Evolutionary conservation across 2,329 filamentous ascomycete genomes (phyloP).

Genomic region (Ophiostoma fasciatum): DNA sequence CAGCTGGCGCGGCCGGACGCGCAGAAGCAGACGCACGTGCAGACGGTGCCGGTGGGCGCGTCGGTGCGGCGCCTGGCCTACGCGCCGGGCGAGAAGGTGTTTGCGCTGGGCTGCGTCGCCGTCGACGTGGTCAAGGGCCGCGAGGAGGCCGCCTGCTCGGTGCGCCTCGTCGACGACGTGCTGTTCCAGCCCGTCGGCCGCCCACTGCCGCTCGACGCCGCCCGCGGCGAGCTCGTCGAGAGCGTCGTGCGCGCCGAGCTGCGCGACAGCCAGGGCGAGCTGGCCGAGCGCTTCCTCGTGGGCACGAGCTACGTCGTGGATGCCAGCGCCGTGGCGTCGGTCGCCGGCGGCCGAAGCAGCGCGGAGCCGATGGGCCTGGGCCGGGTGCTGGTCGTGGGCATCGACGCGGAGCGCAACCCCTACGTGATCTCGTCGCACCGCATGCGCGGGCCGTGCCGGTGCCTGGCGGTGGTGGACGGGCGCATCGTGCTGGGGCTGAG

Average conservation of each 20-base stretch:
- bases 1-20: slow-evolving; percentile 71
- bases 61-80: slow-evolving; percentile 82
- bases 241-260: slow-evolving; percentile 67
- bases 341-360: slow-evolving; percentile 13
- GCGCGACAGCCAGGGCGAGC: slow-evolving; percentile 37
- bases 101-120: slow-evolving; percentile 75
- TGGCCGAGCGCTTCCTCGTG: slow-evolving; percentile 71
- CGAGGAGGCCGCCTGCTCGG: slow-evolving; percentile 65
- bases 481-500: slow-evolving; percentile 77
- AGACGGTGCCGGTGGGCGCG: slow-evolving; percentile 61
- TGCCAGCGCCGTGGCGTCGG: slow-evolving; percentile 19
- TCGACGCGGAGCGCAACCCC: slow-evolving; percentile 58
- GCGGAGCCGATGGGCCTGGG: too few relatives aligned
- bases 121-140: slow-evolving; percentile 54
- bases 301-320: slow-evolving; percentile 69
- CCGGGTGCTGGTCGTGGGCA: slow-evolving; percentile 71
- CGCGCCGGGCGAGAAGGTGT: slow-evolving; percentile 61
- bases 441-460: slow-evolving; percentile 68
- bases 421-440: slow-evolving; percentile 55
- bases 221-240: slow-evolving; percentile 59
- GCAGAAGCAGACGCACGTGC: slow-evolving; percentile 77
- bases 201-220: slow-evolving; percentile 43
- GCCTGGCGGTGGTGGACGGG: slow-evolving; percentile 57
- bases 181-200: slow-evolving; percentile 64
- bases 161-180: slow-evolving; percentile 83